phyloP scores from a whole-genome alignment of 2,329 filamentous ascomycete species.

The Penicillium griseofulvum region DNA sequence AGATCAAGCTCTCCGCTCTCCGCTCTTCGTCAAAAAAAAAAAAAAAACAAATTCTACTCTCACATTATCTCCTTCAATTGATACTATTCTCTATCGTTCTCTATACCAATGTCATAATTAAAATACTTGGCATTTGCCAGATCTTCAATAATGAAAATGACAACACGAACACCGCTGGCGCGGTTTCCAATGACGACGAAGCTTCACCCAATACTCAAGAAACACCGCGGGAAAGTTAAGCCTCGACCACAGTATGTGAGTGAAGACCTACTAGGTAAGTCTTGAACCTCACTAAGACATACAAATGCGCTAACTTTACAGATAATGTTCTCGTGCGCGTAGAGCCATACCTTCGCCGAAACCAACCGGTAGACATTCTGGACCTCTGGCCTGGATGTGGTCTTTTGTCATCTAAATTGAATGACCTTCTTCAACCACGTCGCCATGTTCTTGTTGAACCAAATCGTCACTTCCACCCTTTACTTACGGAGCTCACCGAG shows the following conservation, averaged over 20 bases:
- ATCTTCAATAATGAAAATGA: background rate
- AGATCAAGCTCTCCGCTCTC: constrained; percentile 3
- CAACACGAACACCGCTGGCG: constrained; percentile 3
- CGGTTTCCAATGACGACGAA: constrained; percentile 23
- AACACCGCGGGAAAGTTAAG: background rate
- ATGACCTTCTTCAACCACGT: constrained; percentile 72
- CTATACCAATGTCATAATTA: background rate
- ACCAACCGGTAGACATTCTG: constrained; percentile 77
- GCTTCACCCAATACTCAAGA: constrained; percentile 1
- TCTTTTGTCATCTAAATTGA: constrained; percentile 73
- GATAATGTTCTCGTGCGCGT: constrained; percentile 71
- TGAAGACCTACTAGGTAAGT: constrained; percentile 37
- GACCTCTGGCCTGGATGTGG: constrained; percentile 81
- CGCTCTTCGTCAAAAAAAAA: background rate
- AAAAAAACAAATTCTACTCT: background rate
- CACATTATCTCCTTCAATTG: background rate
- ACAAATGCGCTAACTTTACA: constrained; percentile 24
- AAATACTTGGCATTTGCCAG: background rate
- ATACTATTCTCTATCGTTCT: background rate
- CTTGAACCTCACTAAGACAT: background rate
- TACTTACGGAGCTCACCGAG: constrained; percentile 59
- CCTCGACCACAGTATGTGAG: constrained; percentile 28
- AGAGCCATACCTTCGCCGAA: constrained; percentile 64
- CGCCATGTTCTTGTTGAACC: constrained; percentile 82
- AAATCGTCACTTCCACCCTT: constrained; percentile 52